These are phyloP conservation scores for Trichomonas vaginalis DNA, from an alignment of 208 protist genomes.

Conservation along the genomic window DNA sequence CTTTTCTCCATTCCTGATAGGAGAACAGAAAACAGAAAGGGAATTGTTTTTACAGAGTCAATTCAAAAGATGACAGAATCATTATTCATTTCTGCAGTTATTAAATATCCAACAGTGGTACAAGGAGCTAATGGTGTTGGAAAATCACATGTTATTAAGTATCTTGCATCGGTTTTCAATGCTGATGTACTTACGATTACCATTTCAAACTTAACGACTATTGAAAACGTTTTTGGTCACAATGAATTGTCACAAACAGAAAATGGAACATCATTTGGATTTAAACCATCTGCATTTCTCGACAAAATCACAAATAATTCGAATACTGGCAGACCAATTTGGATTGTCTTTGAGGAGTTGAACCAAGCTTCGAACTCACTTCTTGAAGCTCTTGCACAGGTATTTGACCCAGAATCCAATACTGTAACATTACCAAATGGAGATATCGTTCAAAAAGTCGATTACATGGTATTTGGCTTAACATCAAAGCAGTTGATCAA, in stretches of 20 bases:
- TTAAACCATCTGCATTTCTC: background rate
- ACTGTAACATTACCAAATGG: background rate
- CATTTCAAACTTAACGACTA: background rate
- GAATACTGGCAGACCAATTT: background rate
- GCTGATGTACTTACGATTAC: background rate
- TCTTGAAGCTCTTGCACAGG: background rate
- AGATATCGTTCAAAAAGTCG: background rate
- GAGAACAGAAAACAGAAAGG: background rate
- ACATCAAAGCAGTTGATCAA: background rate
- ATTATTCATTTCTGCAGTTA: background rate
- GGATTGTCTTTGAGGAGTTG: background rate
- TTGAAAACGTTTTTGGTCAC: background rate
- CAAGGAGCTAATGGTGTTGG: background rate
- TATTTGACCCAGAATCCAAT: background rate
- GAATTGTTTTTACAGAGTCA: background rate
- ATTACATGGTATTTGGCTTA: background rate
- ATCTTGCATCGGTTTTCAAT: background rate
- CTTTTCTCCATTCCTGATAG: too few species aligned
- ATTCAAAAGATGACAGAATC: background rate
- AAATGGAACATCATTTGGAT: background rate
- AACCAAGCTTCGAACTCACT: background rate
- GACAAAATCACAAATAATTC: background rate
- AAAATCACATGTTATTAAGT: background rate
- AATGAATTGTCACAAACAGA: background rate
- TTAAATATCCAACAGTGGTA: background rate